A percentile compares a stretch with the other conserved stretches of the same genome.
phyloP scores from a whole-genome alignment of 2,329 filamentous ascomycete genomes.

The Elsinoe australis region DNA sequence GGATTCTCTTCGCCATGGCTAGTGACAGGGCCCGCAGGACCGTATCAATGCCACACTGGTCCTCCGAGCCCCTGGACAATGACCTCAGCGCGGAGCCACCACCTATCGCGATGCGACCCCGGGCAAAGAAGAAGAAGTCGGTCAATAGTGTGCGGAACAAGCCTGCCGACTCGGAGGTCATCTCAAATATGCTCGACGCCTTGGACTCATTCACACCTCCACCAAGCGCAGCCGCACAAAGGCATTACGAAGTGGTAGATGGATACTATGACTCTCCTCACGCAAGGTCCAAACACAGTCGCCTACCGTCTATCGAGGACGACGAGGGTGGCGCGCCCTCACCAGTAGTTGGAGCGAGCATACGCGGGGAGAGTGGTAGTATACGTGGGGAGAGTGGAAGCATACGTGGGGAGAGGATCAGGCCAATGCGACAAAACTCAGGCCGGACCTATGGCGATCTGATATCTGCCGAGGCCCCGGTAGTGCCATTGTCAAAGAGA shows the following conservation, averaged over 20 bases:
- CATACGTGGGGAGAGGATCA: constrained; percentile 32
- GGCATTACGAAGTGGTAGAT: constrained; percentile 11
- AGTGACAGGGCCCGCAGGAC: neutral
- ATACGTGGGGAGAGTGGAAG: constrained; percentile 34
- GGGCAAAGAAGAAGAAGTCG: constrained; percentile 24
- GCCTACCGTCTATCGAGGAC: constrained; percentile 14
- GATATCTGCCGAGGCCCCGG: constrained; percentile 51
- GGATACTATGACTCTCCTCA: constrained; percentile 11
- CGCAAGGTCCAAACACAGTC: constrained; percentile 6
- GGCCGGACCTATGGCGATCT: constrained; percentile 63
- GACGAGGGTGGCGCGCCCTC: constrained; percentile 33
- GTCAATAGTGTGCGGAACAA: constrained; percentile 32
- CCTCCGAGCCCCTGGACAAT: neutral
- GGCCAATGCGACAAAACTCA: constrained; percentile 41
- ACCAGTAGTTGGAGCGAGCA: constrained; percentile 45
- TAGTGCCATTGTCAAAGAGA: constrained; percentile 73
- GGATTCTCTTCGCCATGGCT: neutral
- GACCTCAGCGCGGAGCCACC: constrained; percentile 1
- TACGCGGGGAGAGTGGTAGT: constrained; percentile 34
- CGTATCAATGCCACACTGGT: neutral
- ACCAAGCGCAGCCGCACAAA: constrained; percentile 15
- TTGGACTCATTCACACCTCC: constrained; percentile 38
- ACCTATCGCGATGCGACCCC: constrained; percentile 5
- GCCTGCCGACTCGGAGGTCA: constrained; percentile 60
- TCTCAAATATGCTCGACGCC: constrained; percentile 55